A percentile compares a stretch with the other conserved stretches of the same genome.
These are phyloP conservation scores for Exobasidium rhododendri DNA, from an alignment of 1,284 basidiomycete species.

Conservation along the genomic window DNA sequence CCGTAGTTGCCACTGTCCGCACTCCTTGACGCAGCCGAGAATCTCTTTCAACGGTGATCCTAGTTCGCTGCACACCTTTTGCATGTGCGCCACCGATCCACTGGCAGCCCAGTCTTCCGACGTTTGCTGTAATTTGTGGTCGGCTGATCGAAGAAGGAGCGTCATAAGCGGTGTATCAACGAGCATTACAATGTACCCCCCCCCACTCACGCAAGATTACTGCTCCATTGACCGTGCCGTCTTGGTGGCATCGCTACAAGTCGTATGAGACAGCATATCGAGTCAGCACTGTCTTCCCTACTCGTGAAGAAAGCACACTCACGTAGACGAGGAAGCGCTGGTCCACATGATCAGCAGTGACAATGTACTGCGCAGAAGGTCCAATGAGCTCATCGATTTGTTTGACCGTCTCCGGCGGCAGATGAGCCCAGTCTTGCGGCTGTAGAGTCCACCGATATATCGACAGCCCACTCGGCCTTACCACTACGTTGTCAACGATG, in stretches of 20 bases:
- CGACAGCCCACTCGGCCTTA: not conserved
- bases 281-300: too few relatives aligned
- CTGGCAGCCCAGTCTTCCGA: not conserved
- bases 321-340: not conserved
- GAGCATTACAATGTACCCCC: too few relatives aligned
- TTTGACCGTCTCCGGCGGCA: not conserved
- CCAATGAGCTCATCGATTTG: not conserved
- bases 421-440: not conserved
- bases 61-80: not conserved
- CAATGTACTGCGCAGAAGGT: not conserved
- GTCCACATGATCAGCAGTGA: not conserved
- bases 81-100: not conserved
- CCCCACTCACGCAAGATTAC: not conserved
- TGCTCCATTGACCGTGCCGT: not conserved
- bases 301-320: too few relatives aligned
- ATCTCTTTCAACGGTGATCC: not conserved
- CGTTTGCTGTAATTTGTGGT: not conserved
- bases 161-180: too few relatives aligned
- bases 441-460: not conserved
- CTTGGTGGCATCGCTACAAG: not conserved
- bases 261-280: too few relatives aligned
- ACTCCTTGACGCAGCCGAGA: conserved; percentile 16
- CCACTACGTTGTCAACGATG: not conserved
- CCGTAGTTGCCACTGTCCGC: conserved; percentile 50
- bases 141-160: too few relatives aligned